Percentiles rank a stretch among this genome's conserved stretches.
phyloP scores from a whole-genome alignment of 73 alveolate species.

The Diophrys sp. region DNA sequence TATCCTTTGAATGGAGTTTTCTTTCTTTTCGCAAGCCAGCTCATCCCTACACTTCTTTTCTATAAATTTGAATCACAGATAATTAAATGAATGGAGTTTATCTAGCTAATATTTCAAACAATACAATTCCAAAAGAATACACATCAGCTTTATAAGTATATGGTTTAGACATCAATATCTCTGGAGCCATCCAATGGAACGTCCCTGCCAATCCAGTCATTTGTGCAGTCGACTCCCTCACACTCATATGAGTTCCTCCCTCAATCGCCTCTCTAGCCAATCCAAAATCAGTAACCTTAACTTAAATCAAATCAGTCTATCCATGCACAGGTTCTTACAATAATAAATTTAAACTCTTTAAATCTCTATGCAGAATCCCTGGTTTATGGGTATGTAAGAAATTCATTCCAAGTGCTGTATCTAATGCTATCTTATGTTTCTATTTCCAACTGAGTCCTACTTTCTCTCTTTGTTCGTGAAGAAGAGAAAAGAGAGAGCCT shows the following conservation, averaged over 20 bases:
- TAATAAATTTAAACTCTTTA: conserved; percentile 75
- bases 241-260: conserved; percentile 66
- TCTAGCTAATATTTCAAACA: conserved; percentile 92
- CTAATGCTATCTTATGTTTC: conserved; percentile 77
- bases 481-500: conserved; percentile 85
- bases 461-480: conserved; percentile 77
- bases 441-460: conserved; percentile 77
- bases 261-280: conserved; percentile 81
- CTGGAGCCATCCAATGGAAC: conserved; percentile 99
- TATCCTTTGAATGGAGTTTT: conserved; percentile 79
- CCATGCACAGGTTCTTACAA: conserved; percentile 64
- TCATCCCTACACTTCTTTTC: conserved; percentile 56
- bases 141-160: conserved; percentile 96
- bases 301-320: conserved; percentile 65
- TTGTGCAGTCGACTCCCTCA: neutral
- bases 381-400: conserved; percentile 86
- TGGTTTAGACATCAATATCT: conserved; percentile 77
- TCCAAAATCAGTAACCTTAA: conserved; percentile 95
- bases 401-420: conserved; percentile 95
- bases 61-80: conserved; percentile 45
- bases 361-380: conserved; percentile 94
- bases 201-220: conserved; percentile 46
- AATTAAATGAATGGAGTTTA: conserved; percentile 83
- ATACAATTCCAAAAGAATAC: conserved; percentile 93
- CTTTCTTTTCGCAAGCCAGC: too few species aligned